Conservation (phyloP, 257 asterid species). For the Primulina tabacum region DNA sequence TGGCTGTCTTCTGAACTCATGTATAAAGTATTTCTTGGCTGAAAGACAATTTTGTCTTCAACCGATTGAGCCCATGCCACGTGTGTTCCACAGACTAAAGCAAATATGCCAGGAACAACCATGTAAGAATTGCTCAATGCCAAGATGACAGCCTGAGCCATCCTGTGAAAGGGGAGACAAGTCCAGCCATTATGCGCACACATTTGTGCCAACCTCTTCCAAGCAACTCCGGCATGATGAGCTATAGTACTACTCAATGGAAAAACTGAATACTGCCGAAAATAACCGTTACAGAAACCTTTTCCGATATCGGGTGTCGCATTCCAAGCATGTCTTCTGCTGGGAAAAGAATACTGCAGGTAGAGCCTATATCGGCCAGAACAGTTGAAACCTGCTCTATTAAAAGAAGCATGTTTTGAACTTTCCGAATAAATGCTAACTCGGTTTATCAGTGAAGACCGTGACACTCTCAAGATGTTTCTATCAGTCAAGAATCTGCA, state of each 20-base stretch:
- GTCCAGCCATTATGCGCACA: conserved; percentile 31
- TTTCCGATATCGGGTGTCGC: conserved; percentile 32
- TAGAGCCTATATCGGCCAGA: conserved; percentile 41
- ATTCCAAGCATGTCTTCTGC: conserved; percentile 38
- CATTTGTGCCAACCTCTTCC: conserved; percentile 49
- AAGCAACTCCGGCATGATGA: conserved; percentile 53
- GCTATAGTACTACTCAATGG: conserved; percentile 40
- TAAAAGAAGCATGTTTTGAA: conserved; percentile 35
- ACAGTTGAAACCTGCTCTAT: conserved; percentile 27
- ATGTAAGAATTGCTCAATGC: conserved; percentile 60
- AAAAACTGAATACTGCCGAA: conserved; percentile 38
- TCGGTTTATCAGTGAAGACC: conserved; percentile 25
- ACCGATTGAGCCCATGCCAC: conserved; percentile 53
- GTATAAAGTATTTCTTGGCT: conserved; percentile 46
- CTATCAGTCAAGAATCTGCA: conserved; percentile 54
- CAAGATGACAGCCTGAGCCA: conserved; percentile 83
- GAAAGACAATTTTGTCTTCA: conserved; percentile 36
- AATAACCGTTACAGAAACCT: conserved; percentile 23
- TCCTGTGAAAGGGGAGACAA: conserved; percentile 41
- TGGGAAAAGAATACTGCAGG: conserved; percentile 34
- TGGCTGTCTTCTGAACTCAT: conserved; percentile 67
- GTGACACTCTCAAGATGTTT: conserved; percentile 39
- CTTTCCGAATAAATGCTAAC: conserved; percentile 22
- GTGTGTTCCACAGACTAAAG: conserved; percentile 53
- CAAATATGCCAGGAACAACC: conserved; percentile 65